phyloP scores from a whole-genome alignment of 2,329 filamentous ascomycete genomes.

The Pseudogymnoascus sp. region DNA sequence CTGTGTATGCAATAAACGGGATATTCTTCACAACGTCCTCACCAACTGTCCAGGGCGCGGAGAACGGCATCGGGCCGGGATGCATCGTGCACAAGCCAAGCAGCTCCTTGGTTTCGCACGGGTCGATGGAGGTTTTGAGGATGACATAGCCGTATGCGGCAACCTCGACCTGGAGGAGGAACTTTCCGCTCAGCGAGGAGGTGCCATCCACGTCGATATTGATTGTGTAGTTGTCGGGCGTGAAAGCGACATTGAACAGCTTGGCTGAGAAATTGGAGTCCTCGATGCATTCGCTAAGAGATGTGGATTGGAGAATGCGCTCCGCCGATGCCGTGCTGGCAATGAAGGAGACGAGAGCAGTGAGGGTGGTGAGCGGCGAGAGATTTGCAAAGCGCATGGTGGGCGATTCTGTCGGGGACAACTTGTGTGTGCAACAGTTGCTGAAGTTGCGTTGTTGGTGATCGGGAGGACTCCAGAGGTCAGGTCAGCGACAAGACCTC shows the following conservation, averaged over 20 bases:
- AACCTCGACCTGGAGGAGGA: constrained; percentile 66
- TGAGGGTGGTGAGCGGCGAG: not conserved
- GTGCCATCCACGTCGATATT: constrained; percentile 69
- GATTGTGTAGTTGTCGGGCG: constrained; percentile 63
- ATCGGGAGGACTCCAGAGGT: not conserved
- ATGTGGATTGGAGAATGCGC: constrained; percentile 57
- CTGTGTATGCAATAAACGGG: constrained; percentile 76
- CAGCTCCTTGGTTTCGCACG: constrained; percentile 58
- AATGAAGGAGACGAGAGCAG: constrained; percentile 11
- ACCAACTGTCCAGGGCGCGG: constrained; percentile 57
- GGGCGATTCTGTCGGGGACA: not conserved
- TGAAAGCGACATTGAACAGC: constrained; percentile 78
- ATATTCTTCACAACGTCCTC: constrained; percentile 52
- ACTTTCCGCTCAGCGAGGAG: constrained; percentile 74
- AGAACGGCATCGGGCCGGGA: constrained; percentile 68
- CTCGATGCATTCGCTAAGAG: constrained; percentile 74
- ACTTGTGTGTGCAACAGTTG: not conserved
- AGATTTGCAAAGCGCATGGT: constrained; percentile 12
- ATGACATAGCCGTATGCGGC: constrained; percentile 76
- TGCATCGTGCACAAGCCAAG: constrained; percentile 84
- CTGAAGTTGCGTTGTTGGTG: not conserved
- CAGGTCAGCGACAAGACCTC: not conserved
- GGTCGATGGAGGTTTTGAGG: constrained; percentile 59
- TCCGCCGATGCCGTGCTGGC: not conserved
- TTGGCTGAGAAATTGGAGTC: constrained; percentile 81